A percentile compares a stretch with the other conserved stretches of the same genome.
Evolutionary conservation across 179 eudicot genomes (phyloP).

Genomic region (Nepenthes alata): DNA sequence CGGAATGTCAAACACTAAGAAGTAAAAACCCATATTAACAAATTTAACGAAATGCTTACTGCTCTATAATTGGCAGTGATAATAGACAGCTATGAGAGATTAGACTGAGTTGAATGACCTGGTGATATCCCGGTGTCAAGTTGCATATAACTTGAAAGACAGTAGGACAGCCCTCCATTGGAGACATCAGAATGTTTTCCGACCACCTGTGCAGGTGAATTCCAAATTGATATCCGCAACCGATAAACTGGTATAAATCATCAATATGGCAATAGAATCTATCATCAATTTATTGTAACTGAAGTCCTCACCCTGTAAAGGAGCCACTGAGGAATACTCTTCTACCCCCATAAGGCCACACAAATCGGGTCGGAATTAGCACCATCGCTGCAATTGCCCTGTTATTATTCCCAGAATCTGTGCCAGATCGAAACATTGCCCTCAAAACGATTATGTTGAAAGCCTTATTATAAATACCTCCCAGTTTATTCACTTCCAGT

Average conservation of each 20-base stretch:
- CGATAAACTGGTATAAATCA: background rate
- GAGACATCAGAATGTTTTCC: constrained; percentile 65
- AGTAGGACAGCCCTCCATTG: constrained; percentile 72
- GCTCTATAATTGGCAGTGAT: too few species aligned
- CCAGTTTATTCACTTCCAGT: background rate
- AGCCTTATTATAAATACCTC: background rate
- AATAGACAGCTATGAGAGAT: too few species aligned
- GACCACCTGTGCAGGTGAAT: constrained; percentile 48
- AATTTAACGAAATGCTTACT: background rate
- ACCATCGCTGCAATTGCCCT: constrained; percentile 25
- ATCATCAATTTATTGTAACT: background rate
- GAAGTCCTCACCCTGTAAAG: constrained; percentile 51
- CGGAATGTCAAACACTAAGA: background rate
- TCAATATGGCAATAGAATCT: background rate
- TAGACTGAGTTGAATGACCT: constrained; percentile 29
- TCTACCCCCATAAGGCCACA: constrained; percentile 86
- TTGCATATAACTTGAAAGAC: constrained; percentile 63
- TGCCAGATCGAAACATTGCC: constrained; percentile 41
- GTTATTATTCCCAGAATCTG: constrained; percentile 34
- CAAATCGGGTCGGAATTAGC: constrained; percentile 52
- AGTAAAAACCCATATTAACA: background rate
- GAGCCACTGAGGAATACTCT: constrained; percentile 68
- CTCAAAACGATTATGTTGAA: background rate
- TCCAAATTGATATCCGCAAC: background rate
- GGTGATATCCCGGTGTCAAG: constrained; percentile 70